Percentiles rank a stretch among this genome's conserved stretches.
Evolutionary conservation across 2,329 filamentous ascomycete genomes (phyloP).

Genomic region (Colletotrichum orchidophilum): DNA sequence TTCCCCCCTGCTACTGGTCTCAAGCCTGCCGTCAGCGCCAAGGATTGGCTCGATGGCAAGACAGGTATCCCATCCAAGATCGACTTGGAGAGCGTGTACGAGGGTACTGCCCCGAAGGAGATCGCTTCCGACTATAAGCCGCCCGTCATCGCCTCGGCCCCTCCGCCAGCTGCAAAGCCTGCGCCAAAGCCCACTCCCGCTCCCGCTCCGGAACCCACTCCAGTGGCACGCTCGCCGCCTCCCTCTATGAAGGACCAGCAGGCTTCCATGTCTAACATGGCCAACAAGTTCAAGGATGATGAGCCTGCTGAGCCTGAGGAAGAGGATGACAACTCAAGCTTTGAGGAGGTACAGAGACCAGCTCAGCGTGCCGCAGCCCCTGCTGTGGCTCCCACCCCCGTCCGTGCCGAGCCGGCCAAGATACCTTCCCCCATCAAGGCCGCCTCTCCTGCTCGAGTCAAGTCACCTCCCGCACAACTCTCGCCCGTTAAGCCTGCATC

Average conservation of each 20-base stretch:
- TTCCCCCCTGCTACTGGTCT: slow-evolving; percentile 86
- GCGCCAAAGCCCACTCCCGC: slow-evolving; percentile 63
- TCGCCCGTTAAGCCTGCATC: slow-evolving; percentile 33
- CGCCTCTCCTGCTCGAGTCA: slow-evolving; percentile 44
- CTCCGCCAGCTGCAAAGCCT: slow-evolving; percentile 55
- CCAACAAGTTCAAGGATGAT: slow-evolving; percentile 85
- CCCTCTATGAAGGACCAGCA: slow-evolving; percentile 86
- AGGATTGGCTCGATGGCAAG: slow-evolving; percentile 90
- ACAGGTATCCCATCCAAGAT: slow-evolving; percentile 88
- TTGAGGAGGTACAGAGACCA: slow-evolving; percentile 86
- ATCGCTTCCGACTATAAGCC: slow-evolving; percentile 76
- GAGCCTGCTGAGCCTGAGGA: slow-evolving; percentile 66
- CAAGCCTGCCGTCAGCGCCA: slow-evolving; percentile 81
- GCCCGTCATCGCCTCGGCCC: slow-evolving; percentile 53
- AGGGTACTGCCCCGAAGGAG: slow-evolving; percentile 83
- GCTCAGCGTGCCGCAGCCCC: slow-evolving; percentile 64
- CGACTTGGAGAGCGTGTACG: slow-evolving; percentile 90
- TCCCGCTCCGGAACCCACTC: slow-evolving; percentile 58
- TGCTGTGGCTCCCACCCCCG: slow-evolving; percentile 42
- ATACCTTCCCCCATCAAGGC: slow-evolving; percentile 53
- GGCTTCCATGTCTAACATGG: slow-evolving; percentile 84
- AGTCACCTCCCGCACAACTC: slow-evolving; percentile 25
- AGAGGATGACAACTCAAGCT: slow-evolving; percentile 78
- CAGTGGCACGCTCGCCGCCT: slow-evolving; percentile 57
- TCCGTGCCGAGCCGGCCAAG: slow-evolving; percentile 53